phyloP scores from a whole-genome alignment of 2,329 filamentous ascomycete species.

The Nannizziopsis arthrosporioides region DNA sequence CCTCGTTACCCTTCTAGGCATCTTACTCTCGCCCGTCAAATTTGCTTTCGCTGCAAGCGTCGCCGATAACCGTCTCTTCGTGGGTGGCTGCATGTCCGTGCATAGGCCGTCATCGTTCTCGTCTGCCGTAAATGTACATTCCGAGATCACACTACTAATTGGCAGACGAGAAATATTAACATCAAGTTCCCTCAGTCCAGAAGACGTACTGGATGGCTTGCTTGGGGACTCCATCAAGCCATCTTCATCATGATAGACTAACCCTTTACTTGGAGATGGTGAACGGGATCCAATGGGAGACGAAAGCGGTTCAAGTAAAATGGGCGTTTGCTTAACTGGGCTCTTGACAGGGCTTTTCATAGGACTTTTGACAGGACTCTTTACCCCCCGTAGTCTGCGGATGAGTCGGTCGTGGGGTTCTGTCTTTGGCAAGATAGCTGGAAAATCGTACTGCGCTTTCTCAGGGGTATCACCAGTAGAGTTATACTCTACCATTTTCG shows the following conservation, averaged over 20 bases:
- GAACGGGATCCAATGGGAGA: conserved; percentile 15
- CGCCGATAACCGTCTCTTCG: conserved; percentile 17
- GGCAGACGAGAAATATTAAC: conserved; percentile 34
- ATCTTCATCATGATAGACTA: conserved; percentile 42
- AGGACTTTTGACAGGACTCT: conserved; percentile 19
- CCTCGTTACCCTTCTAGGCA: conserved; percentile 33
- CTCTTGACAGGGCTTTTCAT: conserved; percentile 19
- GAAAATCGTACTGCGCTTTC: conserved; percentile 70
- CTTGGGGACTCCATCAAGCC: conserved; percentile 23
- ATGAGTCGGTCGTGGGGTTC: conserved; percentile 48
- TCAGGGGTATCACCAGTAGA: conserved; percentile 78
- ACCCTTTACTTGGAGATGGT: conserved; percentile 39
- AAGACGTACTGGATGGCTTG: conserved; percentile 25
- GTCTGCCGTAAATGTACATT: background rate
- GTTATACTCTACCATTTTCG: conserved; percentile 63
- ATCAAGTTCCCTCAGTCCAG: conserved; percentile 43
- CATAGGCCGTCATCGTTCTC: conserved; percentile 1
- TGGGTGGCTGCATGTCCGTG: conserved; percentile 23
- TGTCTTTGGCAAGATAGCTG: conserved; percentile 66
- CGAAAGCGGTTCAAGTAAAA: conserved; percentile 15
- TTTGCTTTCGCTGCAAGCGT: conserved; percentile 17
- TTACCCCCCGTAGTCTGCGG: conserved; percentile 38
- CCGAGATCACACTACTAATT: conserved; percentile 13
- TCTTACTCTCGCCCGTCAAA: conserved; percentile 27
- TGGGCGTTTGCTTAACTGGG: conserved; percentile 19